Evolutionary conservation across 352 stramenopile genomes (phyloP), one percentile per base, ranked within the genome.

Genomic region (Pythium brassicae): DNA sequence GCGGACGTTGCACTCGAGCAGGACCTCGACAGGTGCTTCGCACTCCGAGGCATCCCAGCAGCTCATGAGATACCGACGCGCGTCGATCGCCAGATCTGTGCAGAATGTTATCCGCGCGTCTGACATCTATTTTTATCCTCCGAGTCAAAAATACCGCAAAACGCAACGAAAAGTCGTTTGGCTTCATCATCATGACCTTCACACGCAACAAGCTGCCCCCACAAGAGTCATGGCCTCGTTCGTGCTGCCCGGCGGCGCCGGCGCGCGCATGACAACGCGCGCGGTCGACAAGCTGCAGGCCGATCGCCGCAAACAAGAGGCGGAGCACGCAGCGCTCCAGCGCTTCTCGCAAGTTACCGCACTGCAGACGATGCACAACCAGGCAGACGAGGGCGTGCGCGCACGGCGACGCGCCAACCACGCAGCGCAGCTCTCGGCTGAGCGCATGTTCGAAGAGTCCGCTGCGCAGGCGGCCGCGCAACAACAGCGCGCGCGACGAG

Each of bases 361-460:
- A 59, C 47, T 87, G 53, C 77, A 90, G 58, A 56, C 72, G 26
- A 58, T 84, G 27, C 64, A 80, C 43, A 80, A 86, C 60, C 78
- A 88, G 62, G 80, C 76, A 57, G 80, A 90, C 61, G 70, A 66
- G n/a, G 78, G 64, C 20, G 80, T 87, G 48, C 58, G 58, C 3
- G 63, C 63, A 14, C 66, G 68, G 27, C 75, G 77, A 6, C 73
- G 80, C 15, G 68, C 59, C 20, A 90, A 90, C 65, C 64, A 81
- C 47, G 68, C 69, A 25, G 78, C 78, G 14, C 77, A 90, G 62
- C 72, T 87, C 58, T 80, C 76, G 26, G 77, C 80, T 53, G 80
- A 90, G 57, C 67, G 70, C 26, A 86, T 90, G 72, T 55, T 90
- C 15, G 80, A 90, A 15, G 76, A 88, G 29, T 46, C 56, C n/a